Base-by-base conservation (phyloP, 805 yeast species). In the Lipomyces starkeyi region DNA sequence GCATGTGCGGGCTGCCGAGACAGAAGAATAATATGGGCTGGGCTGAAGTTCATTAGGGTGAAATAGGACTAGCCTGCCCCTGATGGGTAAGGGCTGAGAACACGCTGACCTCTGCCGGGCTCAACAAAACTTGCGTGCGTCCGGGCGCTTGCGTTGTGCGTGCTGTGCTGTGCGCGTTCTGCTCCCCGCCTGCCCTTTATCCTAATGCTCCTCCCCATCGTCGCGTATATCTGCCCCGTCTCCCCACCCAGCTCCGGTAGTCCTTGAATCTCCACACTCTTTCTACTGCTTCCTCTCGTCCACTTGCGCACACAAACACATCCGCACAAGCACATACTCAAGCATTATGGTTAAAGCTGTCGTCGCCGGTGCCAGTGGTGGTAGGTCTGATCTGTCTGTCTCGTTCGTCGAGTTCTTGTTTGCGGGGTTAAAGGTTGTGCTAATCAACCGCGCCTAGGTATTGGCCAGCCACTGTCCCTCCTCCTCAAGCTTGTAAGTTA, bases 391-490 rank as follows among this genome's bases (percentile, higher is more conserved):
- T 43, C 22, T 43, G 11, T 17, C 22, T n/a, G 49, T 3, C 13
- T 43, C 20, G 22, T 8, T n/a, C 43, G 40, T 25, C 49, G 22
- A 9, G 40, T 53, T n/a, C 59, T 22, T 9, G 35, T 29, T 29
- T 58, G 52, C 25, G 34, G 25, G 34, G 53, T 20, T 37, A 14
- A 7, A 27, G 27, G 20, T n/a, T n/a, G n/a, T 52, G 22, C 56
- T 29, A n/a, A 43, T 7, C 49, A 17, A 43, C 22, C 11, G 3
- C 22, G 54, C 54, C 25, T 53, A 69, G 97, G 97, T 69, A 92
- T 92, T 77, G 97, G 97, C 65, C 97, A 93, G 83, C 96, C 97
- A 56, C 84, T 92, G 70, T 91, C 97, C 14, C 86, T 93, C 64
- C 84, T 92, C 71, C 83, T 92, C 74, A 92, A 92, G 80, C 82